Percentiles rank a stretch among this genome's conserved stretches.
Evolutionary conservation across 768 basidiomycete genomes (phyloP).

Genomic region (Tylopilus plumbeoviolaceoides): DNA sequence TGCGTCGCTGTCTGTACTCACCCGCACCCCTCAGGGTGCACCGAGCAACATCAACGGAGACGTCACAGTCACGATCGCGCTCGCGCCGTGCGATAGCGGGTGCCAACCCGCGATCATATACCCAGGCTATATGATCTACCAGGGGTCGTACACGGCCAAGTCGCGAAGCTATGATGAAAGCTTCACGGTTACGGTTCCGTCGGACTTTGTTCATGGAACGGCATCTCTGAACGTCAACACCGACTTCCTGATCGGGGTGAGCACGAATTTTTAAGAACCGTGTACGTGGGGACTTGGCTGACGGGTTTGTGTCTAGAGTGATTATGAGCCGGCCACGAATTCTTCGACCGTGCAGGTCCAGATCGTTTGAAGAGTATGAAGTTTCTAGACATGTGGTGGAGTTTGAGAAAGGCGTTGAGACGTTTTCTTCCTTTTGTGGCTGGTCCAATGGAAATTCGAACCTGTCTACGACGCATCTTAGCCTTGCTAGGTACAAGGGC

Average conservation of each 20-base stretch:
- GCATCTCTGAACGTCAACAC: constrained; percentile 37
- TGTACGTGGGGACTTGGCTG: background rate
- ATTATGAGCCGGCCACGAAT: constrained; percentile 9
- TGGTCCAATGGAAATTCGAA: background rate
- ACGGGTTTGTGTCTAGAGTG: constrained; percentile 4
- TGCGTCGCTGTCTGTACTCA: background rate
- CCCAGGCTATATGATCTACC: constrained; percentile 32
- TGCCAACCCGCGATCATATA: constrained; percentile 22
- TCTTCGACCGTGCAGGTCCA: constrained; percentile 21
- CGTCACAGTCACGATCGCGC: constrained; percentile 28
- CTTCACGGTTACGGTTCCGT: constrained; percentile 31
- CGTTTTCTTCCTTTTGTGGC: background rate
- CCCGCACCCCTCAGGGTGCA: constrained; percentile 8
- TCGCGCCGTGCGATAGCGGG: constrained; percentile 20
- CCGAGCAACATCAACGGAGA: constrained; percentile 24
- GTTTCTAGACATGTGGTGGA: background rate
- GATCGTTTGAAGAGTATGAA: too few relatives aligned
- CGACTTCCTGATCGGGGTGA: constrained; percentile 38
- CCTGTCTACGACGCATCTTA: background rate
- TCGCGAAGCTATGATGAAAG: constrained; percentile 23
- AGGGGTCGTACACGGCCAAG: constrained; percentile 31
- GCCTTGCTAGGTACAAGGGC: too few relatives aligned
- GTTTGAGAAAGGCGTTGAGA: background rate
- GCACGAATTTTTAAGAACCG: constrained; percentile 8
- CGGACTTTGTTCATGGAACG: constrained; percentile 18